phyloP scores from a whole-genome alignment of 805 yeast genomes.

The Saturnispora sanitii region DNA sequence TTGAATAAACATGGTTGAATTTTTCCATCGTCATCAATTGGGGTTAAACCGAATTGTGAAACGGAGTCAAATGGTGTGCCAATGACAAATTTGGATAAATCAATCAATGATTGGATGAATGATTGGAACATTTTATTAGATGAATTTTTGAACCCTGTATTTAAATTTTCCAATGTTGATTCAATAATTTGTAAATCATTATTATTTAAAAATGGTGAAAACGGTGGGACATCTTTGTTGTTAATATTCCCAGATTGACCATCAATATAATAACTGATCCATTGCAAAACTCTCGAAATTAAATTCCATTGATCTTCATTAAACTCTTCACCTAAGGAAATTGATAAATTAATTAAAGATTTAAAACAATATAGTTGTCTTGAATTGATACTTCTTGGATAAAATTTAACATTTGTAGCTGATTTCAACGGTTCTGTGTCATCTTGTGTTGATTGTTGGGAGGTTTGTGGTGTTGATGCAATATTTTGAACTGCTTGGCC shows the following conservation, averaged over 20 bases:
- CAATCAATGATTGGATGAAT: conserved; percentile 38
- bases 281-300: conserved; percentile 56
- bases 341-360: conserved; percentile 67
- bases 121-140: conserved; percentile 39
- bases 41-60: conserved; percentile 13
- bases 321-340: conserved; percentile 71
- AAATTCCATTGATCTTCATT: conserved; percentile 52
- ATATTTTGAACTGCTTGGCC: conserved; percentile 28
- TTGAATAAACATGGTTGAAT: conserved; percentile 42
- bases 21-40: conserved; percentile 14
- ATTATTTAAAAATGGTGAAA: conserved; percentile 32
- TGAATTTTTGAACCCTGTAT: conserved; percentile 52
- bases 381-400: conserved; percentile 43
- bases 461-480: conserved; percentile 9
- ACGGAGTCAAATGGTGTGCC: conserved; percentile 2
- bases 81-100: conserved; percentile 29
- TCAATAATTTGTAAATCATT: conserved; percentile 45
- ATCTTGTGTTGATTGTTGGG: neutral
- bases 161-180: conserved; percentile 45
- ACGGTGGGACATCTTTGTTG: conserved; percentile 33
- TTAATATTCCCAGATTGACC: conserved; percentile 42
- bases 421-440: neutral
- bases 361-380: conserved; percentile 69
- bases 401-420: conserved; percentile 14
- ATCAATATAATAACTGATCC: conserved; percentile 64